Evolutionary conservation across 1,139 yeast species (phyloP).

Genomic region (Lodderomyces metapsilosis): DNA sequence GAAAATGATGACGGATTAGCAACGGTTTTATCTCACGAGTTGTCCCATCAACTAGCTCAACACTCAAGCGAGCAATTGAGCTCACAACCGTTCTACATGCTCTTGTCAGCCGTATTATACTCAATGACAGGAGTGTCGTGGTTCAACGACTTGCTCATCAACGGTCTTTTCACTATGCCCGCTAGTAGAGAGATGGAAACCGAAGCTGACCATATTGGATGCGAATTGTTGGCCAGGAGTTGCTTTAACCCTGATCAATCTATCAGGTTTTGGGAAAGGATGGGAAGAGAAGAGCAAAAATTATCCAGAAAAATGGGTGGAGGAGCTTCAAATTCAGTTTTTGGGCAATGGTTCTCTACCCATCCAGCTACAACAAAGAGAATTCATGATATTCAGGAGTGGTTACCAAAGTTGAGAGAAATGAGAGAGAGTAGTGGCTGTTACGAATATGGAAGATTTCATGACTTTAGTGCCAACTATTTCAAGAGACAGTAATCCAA

Average conservation of each 20-base stretch:
- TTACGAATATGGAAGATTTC: conserved; percentile 24
- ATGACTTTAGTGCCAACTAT: conserved; percentile 19
- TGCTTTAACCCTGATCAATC: conserved; percentile 81
- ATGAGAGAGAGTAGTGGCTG: conserved; percentile 35
- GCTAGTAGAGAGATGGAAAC: conserved; percentile 91
- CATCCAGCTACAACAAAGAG: conserved; percentile 86
- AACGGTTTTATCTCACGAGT: conserved; percentile 88
- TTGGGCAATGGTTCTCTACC: conserved; percentile 69
- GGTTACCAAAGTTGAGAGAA: conserved; percentile 70
- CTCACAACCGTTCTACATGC: conserved; percentile 57
- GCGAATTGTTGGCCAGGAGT: conserved; percentile 86
- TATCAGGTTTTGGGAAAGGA: conserved; percentile 75
- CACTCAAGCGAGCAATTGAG: conserved; percentile 84
- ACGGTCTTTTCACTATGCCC: conserved; percentile 69
- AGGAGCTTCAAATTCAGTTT: conserved; percentile 9
- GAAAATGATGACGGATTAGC: conserved; percentile 87
- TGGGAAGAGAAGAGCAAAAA: conserved; percentile 57
- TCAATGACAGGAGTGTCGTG: conserved; percentile 31
- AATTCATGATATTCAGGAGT: conserved; percentile 61
- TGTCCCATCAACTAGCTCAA: conserved; percentile 90
- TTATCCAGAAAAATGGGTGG: conserved; percentile 16
- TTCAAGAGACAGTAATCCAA: conserved; percentile 13
- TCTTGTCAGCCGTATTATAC: conserved; percentile 49
- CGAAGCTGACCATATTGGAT: conserved; percentile 93
- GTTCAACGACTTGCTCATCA: conserved; percentile 55